Evolutionary conservation across 2,329 filamentous ascomycete species (phyloP), one percentile per base, ranked within the genome.

Genomic region (Podosphaera xanthii): DNA sequence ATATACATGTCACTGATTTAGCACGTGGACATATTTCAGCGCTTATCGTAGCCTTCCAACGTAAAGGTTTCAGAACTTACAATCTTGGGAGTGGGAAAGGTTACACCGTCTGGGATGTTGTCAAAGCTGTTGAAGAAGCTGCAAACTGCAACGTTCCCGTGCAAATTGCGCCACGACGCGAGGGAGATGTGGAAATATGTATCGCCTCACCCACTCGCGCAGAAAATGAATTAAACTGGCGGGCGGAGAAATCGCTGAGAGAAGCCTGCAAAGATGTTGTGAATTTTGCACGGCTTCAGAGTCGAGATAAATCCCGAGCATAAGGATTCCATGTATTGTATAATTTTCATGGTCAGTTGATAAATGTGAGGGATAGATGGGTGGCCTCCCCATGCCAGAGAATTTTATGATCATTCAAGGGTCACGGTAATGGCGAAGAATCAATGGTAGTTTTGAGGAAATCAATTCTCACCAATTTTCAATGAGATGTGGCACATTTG

Each of bases 1-100:
- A 82, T 65, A 82, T 84, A 62, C 81, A 84, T 63, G 81, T 84
- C 44, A 77, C 76, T 14, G 82, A 84, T 67, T 74, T 85, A 52
- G 81, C 81, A 4, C 73, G 77, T 49, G 81, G 79, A 3, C 82
- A 85, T 68, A 75, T 83, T 44, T 79, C 81, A 5, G 82, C 82
- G 1, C 71, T 71, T 60, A 73, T 60, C 60, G 71, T 70, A n/a
- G 59, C 63, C 6, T 34, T 46, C 4, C 48, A 61, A 48, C 60
- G 60, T n/a, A 58, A 49, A 66, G 71, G 67, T 0, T 75, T 73
- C 64, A 70, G 72, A 40, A 71, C 72, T 2, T 76, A 72, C 63
- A 76, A 75, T 61, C 67, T 76, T 4, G 74, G 74, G 3, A 73
- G 71, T 5, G 74, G 74, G n/a, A 71, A 67, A 38, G 74, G 73